These are phyloP conservation scores for Scheffersomyces spartinae DNA, from an alignment of 805 yeast genomes.

Conservation along the genomic window DNA sequence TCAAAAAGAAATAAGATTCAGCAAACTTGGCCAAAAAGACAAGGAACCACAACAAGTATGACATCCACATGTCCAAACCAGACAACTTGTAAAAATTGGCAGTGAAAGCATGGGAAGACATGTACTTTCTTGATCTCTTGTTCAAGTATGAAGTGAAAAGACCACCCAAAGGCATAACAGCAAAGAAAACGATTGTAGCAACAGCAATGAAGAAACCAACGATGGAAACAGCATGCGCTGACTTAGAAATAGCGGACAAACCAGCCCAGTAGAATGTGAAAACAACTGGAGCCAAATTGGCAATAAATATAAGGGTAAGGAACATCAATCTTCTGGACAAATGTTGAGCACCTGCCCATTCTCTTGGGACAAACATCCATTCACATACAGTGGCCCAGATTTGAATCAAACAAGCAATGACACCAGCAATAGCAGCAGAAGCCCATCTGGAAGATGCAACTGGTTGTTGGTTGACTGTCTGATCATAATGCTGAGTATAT, in stretches of 20 bases:
- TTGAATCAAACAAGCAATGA: conserved; percentile 73
- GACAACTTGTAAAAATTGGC: conserved; percentile 73
- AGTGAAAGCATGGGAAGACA: conserved; percentile 92
- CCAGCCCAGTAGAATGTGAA: conserved; percentile 80
- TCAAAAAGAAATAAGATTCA: conserved; percentile 90
- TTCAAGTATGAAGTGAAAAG: conserved; percentile 87
- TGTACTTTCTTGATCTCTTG: conserved; percentile 75
- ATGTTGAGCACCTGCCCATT: conserved; percentile 99
- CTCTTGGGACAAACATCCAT: conserved; percentile 94
- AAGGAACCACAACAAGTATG: conserved; percentile 80
- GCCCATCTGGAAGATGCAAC: conserved; percentile 88
- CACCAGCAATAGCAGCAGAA: conserved; percentile 84
- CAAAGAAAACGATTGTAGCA: conserved; percentile 72
- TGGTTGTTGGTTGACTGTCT: conserved; percentile 78
- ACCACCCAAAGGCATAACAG: conserved; percentile 95
- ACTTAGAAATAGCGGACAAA: conserved; percentile 48
- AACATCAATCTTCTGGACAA: conserved; percentile 79
- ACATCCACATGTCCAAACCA: conserved; percentile 94
- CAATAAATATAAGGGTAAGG: conserved; percentile 47
- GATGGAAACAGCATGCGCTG: conserved; percentile 70
- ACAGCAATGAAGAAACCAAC: conserved; percentile 85
- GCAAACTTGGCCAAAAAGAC: conserved; percentile 82
- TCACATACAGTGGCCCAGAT: conserved; percentile 81
- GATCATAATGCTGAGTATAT: conserved; percentile 79
- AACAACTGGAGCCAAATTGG: conserved; percentile 78